These are phyloP conservation scores for Boletus subluridellus DNA, from an alignment of 1,284 basidiomycete species.

Conservation along the genomic window DNA sequence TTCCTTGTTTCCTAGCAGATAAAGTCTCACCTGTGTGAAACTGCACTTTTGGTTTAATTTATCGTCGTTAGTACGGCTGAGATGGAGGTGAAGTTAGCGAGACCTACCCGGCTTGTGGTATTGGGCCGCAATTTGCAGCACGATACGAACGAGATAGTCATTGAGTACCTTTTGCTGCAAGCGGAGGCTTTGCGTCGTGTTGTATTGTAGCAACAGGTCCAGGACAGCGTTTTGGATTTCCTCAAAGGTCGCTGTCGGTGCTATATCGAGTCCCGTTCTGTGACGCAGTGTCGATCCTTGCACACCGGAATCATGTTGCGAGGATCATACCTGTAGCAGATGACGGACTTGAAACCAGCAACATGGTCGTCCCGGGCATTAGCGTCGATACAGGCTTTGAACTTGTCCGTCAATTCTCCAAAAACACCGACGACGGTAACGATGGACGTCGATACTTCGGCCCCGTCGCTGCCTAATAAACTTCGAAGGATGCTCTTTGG, in stretches of 20 bases:
- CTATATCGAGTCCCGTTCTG: constrained; percentile 61
- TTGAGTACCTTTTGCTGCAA: constrained; percentile 62
- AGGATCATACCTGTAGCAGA: constrained; percentile 51
- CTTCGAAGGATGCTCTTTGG: constrained; percentile 37
- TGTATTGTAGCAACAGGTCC: constrained; percentile 32
- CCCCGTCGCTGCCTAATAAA: constrained; percentile 21
- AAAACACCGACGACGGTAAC: constrained; percentile 27
- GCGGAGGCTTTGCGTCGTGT: constrained; percentile 41
- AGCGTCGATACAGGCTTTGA: constrained; percentile 35
- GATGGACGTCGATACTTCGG: constrained; percentile 16
- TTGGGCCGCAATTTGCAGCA: constrained; percentile 49
- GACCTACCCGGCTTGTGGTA: constrained; percentile 54
- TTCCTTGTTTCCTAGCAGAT: neutral
- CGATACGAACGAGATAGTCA: constrained; percentile 58
- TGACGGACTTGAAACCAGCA: constrained; percentile 71
- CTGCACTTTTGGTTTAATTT: constrained; percentile 51
- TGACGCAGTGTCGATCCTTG: neutral
- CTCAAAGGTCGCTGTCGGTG: constrained; percentile 19
- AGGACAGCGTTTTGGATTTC: constrained; percentile 33
- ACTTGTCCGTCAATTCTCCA: constrained; percentile 33
- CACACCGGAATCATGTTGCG: neutral
- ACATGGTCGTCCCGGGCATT: constrained; percentile 47
- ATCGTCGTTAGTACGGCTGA: neutral
- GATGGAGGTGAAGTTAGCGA: neutral
- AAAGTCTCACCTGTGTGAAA: constrained; percentile 59